These are phyloP conservation scores for Cavenderia fasciculata DNA, from an alignment of 78 protist species.

Conservation along the genomic window DNA sequence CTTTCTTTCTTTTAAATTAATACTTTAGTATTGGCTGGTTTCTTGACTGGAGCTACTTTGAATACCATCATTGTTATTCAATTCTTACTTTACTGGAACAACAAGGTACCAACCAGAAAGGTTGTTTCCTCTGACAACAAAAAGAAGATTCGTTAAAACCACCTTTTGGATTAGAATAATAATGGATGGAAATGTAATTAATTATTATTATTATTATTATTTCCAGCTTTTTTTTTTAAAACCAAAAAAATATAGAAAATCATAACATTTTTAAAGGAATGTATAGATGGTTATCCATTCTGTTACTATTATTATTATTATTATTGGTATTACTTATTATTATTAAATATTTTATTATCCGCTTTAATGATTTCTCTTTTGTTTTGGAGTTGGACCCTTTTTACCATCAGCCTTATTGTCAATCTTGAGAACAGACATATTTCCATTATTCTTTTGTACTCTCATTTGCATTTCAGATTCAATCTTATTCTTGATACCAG, in stretches of 20 bases:
- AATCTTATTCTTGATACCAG: constrained; percentile 18
- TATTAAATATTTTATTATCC: background rate
- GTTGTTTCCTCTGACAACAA: background rate
- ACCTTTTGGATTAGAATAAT: background rate
- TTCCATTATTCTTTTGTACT: constrained; percentile 48
- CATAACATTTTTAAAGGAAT: background rate
- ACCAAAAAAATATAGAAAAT: background rate
- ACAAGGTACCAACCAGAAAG: constrained; percentile 48
- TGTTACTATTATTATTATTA: no score
- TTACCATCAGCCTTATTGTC: background rate
- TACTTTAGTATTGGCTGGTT: constrained; percentile 49
- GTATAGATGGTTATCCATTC: background rate
- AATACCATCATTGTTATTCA: constrained; percentile 70
- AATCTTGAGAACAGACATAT: constrained; percentile 29
- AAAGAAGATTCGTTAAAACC: background rate
- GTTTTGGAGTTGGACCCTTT: background rate
- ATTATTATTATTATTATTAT: background rate
- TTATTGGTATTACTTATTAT: no score
- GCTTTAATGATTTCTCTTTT: constrained; percentile 16
- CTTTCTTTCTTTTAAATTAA: background rate
- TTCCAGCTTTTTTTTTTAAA: no score
- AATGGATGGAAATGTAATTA: background rate
- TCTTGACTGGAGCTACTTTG: constrained; percentile 36
- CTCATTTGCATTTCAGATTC: constrained; percentile 39
- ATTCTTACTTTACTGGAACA: constrained; percentile 78